Evolutionary conservation across 306 rosid genomes (phyloP).

Genomic region (Corylus avellana): DNA sequence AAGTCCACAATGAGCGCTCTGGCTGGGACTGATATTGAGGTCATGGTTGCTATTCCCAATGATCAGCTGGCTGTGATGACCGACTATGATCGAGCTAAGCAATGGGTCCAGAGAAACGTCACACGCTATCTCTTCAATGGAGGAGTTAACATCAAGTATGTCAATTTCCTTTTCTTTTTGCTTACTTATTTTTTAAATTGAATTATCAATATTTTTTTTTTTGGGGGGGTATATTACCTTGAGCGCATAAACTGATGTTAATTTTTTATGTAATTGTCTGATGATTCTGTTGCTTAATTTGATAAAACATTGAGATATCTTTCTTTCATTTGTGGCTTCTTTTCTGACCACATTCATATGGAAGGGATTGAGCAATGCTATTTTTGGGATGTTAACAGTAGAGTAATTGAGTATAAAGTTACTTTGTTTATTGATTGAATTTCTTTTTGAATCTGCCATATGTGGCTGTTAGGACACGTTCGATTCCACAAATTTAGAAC

Average conservation of each 20-base stretch:
- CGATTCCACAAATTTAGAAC: neutral
- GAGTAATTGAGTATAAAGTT: neutral
- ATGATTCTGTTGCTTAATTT: neutral
- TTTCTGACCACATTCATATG: neutral
- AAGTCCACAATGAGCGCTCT: constrained; percentile 76
- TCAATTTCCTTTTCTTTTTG: neutral
- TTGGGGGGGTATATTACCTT: neutral
- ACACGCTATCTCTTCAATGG: constrained; percentile 74
- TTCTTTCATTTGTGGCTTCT: neutral
- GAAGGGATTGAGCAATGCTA: neutral
- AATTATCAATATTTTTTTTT: neutral
- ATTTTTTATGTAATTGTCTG: neutral
- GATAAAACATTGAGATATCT: neutral
- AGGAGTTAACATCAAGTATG: constrained; percentile 87
- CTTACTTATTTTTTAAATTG: neutral
- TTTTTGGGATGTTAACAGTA: neutral
- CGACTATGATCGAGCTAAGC: constrained; percentile 56
- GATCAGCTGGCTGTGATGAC: constrained; percentile 73
- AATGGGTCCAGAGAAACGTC: constrained; percentile 80
- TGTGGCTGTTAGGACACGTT: neutral
- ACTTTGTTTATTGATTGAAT: neutral
- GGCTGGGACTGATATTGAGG: constrained; percentile 75
- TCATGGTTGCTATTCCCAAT: constrained; percentile 95
- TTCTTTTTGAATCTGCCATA: constrained; percentile 4
- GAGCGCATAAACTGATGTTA: neutral